Evolutionary conservation across 78 protist genomes (phyloP).

Genomic region (Planoprotostelium fungivorum): DNA sequence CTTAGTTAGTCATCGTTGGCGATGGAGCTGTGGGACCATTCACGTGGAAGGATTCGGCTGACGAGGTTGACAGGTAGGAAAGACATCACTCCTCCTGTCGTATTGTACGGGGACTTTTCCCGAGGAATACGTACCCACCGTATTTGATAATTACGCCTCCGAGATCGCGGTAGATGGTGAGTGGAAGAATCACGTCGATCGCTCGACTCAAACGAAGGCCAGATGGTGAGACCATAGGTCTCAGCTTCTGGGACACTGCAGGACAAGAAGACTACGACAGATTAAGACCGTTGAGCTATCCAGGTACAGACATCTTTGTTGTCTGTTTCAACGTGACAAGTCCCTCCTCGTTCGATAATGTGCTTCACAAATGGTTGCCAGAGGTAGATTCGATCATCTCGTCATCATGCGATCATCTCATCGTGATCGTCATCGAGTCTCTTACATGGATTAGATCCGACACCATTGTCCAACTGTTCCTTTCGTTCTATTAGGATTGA

Average conservation of each 20-base stretch:
- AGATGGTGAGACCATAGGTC: slow-evolving; percentile 66
- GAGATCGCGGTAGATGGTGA: too few relatives aligned
- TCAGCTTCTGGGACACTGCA: slow-evolving; percentile 56
- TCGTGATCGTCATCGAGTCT: background rate
- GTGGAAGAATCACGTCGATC: background rate
- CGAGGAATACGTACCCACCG: background rate
- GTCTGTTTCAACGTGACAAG: slow-evolving; percentile 57
- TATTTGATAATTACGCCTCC: background rate
- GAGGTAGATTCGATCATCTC: too few relatives aligned
- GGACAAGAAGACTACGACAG: slow-evolving; percentile 92
- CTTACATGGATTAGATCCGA: background rate
- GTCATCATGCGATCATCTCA: too few relatives aligned
- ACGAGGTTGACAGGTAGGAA: background rate
- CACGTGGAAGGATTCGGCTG: background rate
- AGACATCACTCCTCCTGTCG: background rate
- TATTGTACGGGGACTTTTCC: background rate
- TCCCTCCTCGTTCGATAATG: slow-evolving; percentile 40
- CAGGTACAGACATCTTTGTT: slow-evolving; percentile 73
- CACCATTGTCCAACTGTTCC: slow-evolving; percentile 55
- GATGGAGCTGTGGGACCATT: slow-evolving; percentile 54
- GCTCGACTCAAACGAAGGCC: background rate
- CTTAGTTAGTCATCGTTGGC: slow-evolving; percentile 38
- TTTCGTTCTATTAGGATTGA: slow-evolving; percentile 44
- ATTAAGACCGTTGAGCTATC: slow-evolving; percentile 78
- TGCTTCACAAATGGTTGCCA: background rate